A percentile compares a stretch with the other conserved stretches of the same genome.
Conservation (phyloP, 345 rosid species). For the Rhodamnia rubescens region DNA sequence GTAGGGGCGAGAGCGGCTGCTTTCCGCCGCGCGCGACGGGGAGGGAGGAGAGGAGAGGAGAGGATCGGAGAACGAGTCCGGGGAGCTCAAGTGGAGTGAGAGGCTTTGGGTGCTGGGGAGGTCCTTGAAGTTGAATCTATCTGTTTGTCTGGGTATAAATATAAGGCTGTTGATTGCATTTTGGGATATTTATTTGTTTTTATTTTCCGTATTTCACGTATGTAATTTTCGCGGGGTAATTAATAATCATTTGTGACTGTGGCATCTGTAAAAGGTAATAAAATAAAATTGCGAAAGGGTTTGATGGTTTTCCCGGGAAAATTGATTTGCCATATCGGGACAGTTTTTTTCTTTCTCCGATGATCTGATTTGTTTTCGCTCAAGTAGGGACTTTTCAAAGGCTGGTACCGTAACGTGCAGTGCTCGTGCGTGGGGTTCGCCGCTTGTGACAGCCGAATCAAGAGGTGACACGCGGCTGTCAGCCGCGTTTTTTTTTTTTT, state of each 20-base stretch:
- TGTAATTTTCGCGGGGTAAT: not conserved
- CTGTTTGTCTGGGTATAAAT: constrained; percentile 61
- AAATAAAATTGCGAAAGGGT: not conserved
- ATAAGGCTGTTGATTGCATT: constrained; percentile 15
- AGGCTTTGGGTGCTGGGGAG: not conserved
- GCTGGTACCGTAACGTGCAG: not conserved
- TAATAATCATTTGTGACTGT: too few species aligned
- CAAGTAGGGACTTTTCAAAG: not conserved
- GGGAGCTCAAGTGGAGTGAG: not conserved
- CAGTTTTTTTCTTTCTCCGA: too few species aligned
- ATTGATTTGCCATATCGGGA: not conserved
- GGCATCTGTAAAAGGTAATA: not conserved
- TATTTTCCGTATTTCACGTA: not conserved
- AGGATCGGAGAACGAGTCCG: not conserved
- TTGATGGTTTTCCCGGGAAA: constrained; percentile 38
- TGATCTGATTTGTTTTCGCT: not conserved
- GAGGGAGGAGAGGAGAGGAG: not conserved
- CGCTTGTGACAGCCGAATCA: not conserved
- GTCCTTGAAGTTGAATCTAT: constrained; percentile 12
- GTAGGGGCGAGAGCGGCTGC: not conserved
- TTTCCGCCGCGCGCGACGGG: not conserved
- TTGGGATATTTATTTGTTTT: not conserved
- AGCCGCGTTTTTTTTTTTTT: too few species aligned
- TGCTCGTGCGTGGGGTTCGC: not conserved
- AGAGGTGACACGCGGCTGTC: not conserved